phyloP scores from a whole-genome alignment of 1,284 basidiomycete species.

The Tilletiopsis washingtonensis region DNA sequence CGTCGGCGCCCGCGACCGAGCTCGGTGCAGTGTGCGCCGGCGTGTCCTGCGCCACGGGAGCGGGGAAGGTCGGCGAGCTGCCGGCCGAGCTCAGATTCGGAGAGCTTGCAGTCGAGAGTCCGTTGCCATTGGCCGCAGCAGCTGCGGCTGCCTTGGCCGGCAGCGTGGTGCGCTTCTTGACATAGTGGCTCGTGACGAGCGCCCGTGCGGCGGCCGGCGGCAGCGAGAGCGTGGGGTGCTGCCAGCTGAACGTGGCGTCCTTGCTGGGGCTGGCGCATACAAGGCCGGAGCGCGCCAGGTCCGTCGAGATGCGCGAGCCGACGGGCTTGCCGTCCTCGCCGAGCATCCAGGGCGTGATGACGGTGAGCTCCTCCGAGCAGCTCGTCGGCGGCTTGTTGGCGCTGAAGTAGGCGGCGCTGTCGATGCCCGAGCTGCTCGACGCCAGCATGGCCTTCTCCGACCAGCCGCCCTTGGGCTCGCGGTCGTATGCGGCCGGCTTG shows the following conservation, averaged over 20 bases:
- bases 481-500: not conserved
- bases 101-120: too few relatives aligned
- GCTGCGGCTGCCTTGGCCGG: not conserved
- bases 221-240: constrained; percentile 6
- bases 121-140: too few relatives aligned
- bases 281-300: constrained; percentile 1
- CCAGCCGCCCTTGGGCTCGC: not conserved
- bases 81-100: too few relatives aligned
- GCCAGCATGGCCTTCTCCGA: not conserved
- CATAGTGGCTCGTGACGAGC: constrained; percentile 4
- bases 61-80: too few relatives aligned
- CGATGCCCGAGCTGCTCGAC: not conserved
- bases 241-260: constrained; percentile 6
- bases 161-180: constrained; percentile 3
- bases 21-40: too few relatives aligned
- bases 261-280: constrained; percentile 4
- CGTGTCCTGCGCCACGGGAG: too few relatives aligned
- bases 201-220: constrained; percentile 8
- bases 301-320: not conserved
- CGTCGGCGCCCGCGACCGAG: too few relatives aligned
- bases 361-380: not conserved
- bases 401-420: not conserved
- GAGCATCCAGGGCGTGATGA: not conserved
- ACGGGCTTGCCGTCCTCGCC: not conserved
- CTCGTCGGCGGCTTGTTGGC: not conserved